phyloP scores from a whole-genome alignment of 208 protist species.

The Strigomonas culicis region DNA sequence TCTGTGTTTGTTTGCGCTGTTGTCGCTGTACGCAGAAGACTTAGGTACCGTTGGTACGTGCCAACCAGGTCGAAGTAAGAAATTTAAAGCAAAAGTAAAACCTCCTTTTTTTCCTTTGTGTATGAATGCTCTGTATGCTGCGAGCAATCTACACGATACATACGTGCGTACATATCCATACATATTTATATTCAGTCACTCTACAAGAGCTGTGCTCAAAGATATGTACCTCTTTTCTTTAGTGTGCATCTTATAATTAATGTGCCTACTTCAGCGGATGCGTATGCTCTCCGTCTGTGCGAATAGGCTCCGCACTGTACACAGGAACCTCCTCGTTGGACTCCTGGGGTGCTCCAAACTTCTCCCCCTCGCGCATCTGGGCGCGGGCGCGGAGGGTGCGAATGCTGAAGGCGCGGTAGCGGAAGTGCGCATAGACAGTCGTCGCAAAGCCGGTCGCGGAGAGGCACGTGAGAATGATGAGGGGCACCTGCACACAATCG shows the following conservation, averaged over 20 bases:
- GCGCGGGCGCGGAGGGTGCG: conserved; percentile 8
- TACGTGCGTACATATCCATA: too few species aligned
- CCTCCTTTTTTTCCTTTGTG: too few species aligned
- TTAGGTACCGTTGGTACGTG: too few species aligned
- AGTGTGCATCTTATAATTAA: too few species aligned
- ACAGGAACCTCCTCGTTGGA: too few species aligned
- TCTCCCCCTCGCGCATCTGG: conserved; percentile 14
- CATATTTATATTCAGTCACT: too few species aligned
- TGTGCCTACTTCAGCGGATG: too few species aligned
- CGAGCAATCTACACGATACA: too few species aligned
- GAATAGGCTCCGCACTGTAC: not conserved
- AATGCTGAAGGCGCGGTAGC: not conserved
- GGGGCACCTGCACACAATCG: not conserved
- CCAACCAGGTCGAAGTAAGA: not conserved
- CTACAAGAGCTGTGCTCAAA: not conserved
- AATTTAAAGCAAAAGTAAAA: not conserved
- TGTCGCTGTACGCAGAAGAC: too few species aligned
- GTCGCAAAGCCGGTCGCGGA: not conserved
- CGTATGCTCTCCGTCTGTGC: too few species aligned
- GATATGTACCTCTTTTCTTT: not conserved
- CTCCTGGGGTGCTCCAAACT: not conserved
- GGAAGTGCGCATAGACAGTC: not conserved
- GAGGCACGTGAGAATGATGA: not conserved
- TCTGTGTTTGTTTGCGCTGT: too few species aligned
- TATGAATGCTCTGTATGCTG: too few species aligned